A percentile compares a stretch with the other conserved stretches of the same genome.
These are phyloP conservation scores for Colletotrichum tropicicola DNA, from an alignment of 2,329 filamentous ascomycete species.

Conservation along the genomic window DNA sequence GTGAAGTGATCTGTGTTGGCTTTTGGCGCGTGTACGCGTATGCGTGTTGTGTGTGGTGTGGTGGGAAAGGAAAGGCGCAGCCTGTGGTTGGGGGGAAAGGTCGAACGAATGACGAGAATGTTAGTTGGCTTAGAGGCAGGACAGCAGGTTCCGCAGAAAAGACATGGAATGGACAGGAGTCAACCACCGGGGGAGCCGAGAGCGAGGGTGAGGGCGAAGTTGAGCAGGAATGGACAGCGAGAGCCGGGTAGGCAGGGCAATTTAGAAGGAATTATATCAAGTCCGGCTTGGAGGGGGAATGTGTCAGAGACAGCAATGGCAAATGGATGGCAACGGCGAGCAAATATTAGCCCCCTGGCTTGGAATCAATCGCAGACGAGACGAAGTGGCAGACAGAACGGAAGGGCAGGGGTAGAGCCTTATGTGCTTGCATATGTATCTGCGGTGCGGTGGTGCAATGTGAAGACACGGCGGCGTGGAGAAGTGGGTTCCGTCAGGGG, in stretches of 20 bases:
- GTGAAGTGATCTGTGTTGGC: not conserved
- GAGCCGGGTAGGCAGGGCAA: too few species aligned
- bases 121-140: too few species aligned
- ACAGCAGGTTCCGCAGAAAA: not conserved
- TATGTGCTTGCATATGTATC: not conserved
- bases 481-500: constrained; percentile 17
- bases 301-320: too few species aligned
- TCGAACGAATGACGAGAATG: constrained; percentile 37
- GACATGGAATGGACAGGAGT: too few species aligned
- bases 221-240: too few species aligned
- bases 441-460: not conserved
- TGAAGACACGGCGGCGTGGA: not conserved
- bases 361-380: constrained; percentile 22
- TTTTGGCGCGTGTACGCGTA: not conserved
- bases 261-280: too few species aligned
- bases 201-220: too few species aligned
- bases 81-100: constrained; percentile 35
- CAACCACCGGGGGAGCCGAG: too few species aligned
- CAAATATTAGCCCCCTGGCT: constrained; percentile 3
- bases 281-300: too few species aligned
- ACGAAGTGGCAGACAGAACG: constrained; percentile 9
- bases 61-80: constrained; percentile 42
- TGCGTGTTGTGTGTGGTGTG: not conserved
- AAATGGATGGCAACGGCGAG: too few species aligned
- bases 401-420: not conserved